These are phyloP conservation scores for Purpureocillium takamizusanense DNA, from an alignment of 2,329 filamentous ascomycete species.

Conservation along the genomic window DNA sequence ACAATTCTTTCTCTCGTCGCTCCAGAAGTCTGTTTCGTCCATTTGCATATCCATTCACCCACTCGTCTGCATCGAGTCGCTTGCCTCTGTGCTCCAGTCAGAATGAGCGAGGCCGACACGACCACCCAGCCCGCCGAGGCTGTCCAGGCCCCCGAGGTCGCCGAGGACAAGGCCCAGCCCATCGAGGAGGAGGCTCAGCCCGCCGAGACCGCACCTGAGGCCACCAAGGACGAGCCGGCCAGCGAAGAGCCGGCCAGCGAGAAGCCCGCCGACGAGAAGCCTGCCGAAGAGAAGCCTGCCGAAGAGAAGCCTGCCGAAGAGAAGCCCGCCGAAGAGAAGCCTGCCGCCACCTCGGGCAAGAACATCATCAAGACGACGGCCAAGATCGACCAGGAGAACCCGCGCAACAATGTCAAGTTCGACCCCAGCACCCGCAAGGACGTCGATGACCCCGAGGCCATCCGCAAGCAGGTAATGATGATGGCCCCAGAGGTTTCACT, in stretches of 20 bases:
- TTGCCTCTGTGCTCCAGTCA: background rate
- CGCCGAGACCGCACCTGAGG: too few species aligned
- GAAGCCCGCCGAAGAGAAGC: conserved; percentile 2
- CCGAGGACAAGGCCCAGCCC: too few species aligned
- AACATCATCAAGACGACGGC: conserved; percentile 36
- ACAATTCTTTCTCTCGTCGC: too few species aligned
- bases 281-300: background rate
- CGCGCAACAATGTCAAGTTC: conserved; percentile 56
- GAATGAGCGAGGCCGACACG: conserved; percentile 13
- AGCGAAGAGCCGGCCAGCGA: too few species aligned
- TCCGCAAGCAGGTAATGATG: conserved; percentile 65
- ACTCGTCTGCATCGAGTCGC: too few species aligned
- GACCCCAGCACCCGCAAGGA: conserved; percentile 59
- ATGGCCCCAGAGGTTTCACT: background rate
- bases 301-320: conserved; percentile 11
- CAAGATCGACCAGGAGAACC: conserved; percentile 27
- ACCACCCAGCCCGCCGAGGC: conserved; percentile 13
- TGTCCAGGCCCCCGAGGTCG: conserved; percentile 14
- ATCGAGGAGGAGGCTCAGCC: too few species aligned
- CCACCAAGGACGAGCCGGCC: too few species aligned
- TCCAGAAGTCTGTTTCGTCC: too few species aligned
- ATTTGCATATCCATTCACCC: too few species aligned
- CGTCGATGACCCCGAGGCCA: conserved; percentile 68
- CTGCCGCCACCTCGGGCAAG: conserved; percentile 1
- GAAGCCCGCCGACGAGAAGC: too few species aligned